Evolutionary conservation across 148 eudicot genomes (phyloP), one percentile per base, ranked within the genome.

Genomic region (Salicornia ramosissima): DNA sequence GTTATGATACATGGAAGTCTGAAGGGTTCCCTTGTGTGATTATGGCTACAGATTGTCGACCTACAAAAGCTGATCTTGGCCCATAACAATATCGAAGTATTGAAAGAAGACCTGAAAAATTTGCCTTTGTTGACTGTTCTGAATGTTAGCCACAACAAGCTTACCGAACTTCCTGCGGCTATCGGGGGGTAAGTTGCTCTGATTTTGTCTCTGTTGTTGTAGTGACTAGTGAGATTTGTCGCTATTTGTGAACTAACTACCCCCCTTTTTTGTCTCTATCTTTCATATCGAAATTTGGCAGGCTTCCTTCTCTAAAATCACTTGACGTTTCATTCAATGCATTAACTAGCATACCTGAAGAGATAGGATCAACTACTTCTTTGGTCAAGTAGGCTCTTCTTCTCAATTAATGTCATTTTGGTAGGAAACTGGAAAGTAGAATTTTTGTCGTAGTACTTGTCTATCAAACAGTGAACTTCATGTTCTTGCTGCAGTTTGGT

Each of bases 51-150:
- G 99, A 87, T 89, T 62, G 99, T 94, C 69, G 99, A 90, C 82
- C 78, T 94, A 40, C 99, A 94, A 78, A 94, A 94, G 86, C 80
- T 94, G 80, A 94, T 94, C 73, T 76, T 94, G 79, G 99, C 99
- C 56, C 99, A 94, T 82, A 94, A 94, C 68, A 47, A 84, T 50
- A 94, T 94, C 42, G 88, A 94, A 83, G 73, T 71, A 4, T 55
- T 94, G 75, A 90, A 72, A 74, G 97, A 94, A 64, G 96, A 94
- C 76, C 68, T 94, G 43, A 88, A 76, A 72, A 88, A 90, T 70
- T 80, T 94, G 76, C 83, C 92, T 40, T 68, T 80, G 51, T 67
- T 94, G 42, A 52, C 84, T 42, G 90, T 94, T 61, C 76, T 94
- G 68, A 94, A 94, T 80, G 84, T 94, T 72, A 87, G 99, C 80